Conservation (phyloP, 2,329 filamentous ascomycete species). For the Aspergillus caelatus region DNA sequence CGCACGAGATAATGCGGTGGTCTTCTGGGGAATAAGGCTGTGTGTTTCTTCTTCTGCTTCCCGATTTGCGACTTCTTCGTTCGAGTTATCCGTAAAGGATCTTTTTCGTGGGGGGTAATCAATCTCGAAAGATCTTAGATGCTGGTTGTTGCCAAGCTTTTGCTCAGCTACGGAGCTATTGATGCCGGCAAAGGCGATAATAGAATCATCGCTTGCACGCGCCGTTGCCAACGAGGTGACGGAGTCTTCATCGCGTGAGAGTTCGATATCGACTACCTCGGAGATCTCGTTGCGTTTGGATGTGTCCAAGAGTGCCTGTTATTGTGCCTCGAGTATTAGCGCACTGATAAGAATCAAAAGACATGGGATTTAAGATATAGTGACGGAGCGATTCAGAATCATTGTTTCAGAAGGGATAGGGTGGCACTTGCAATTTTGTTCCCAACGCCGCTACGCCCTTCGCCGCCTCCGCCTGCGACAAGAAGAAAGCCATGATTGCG, state of each 20-base stretch:
- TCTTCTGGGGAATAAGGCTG: slow-evolving; percentile 33
- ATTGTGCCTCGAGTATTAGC: slow-evolving; percentile 2
- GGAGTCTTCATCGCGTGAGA: slow-evolving; percentile 84
- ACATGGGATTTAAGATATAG: neutral
- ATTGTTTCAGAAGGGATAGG: neutral
- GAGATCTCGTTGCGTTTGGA: slow-evolving; percentile 65
- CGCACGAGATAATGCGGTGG: slow-evolving; percentile 53
- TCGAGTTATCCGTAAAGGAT: slow-evolving; percentile 13
- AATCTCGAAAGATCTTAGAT: slow-evolving; percentile 77
- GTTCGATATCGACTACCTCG: slow-evolving; percentile 70
- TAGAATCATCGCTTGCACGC: slow-evolving; percentile 55
- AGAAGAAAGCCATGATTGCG: slow-evolving; percentile 74
- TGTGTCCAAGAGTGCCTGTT: slow-evolving; percentile 72
- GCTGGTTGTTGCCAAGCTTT: slow-evolving; percentile 76
- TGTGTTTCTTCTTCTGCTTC: slow-evolving; percentile 26
- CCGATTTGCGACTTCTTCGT: slow-evolving; percentile 20
- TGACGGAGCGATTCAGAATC: neutral
- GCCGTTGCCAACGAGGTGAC: slow-evolving; percentile 80
- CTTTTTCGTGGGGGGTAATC: slow-evolving; percentile 54
- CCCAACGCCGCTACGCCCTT: slow-evolving; percentile 75
- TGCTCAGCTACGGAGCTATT: slow-evolving; percentile 77
- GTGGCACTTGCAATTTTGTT: slow-evolving; percentile 76
- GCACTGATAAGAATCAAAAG: neutral
- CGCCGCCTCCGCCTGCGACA: slow-evolving; percentile 85
- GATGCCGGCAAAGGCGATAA: slow-evolving; percentile 72